Evolutionary conservation across 2,329 filamentous ascomycete genomes (phyloP), one percentile per base, ranked within the genome.

Genomic region (Bipolaris bicolor): DNA sequence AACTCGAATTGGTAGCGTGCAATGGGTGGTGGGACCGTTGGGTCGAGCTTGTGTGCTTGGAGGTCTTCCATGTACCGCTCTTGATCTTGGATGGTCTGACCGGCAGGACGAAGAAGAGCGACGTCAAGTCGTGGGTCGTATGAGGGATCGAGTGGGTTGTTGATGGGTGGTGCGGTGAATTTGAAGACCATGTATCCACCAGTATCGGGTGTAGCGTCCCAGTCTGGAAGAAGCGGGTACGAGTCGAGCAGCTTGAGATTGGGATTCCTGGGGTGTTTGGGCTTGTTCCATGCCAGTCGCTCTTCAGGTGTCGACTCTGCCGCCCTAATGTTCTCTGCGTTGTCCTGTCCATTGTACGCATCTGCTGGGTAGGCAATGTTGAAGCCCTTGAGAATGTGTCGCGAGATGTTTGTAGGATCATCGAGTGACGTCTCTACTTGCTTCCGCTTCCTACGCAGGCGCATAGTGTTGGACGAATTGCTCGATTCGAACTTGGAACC

Each of bases 311-410:
- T 82, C 20, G 82, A 74, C 20, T 81, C 78, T 43, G 85, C 81
- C 34, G 83, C 84, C 44, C 82, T 81, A 31, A 87, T 76, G 20
- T 79, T 81, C 36, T 79, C 80, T 2, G 77, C 73, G 18, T 79
- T 82, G 86, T 91, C 84, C 83, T 88, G 78, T 78, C 86, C 81
- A 82, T 86, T 81, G 88, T 90, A 80, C 78, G 87, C 73, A 82
- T 88, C 57, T 62, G 86, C 81, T 11, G 86, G 86, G 36, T 88
- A 86, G 11, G 86, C 86, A 53, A 88, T 79, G 69, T 88, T 84
- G 71, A 88, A 89, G 54, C 85, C 85, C 68, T 88, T 88, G 57
- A 84, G 75, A 48, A 88, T 83, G 61, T 84, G 82, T 61, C 85
- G 81, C 64, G 86, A 81, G 66, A 88, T 83, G 65, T 87, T 83